Evolutionary conservation across 2,329 filamentous ascomycete genomes (phyloP).

Genomic region (Cryoendolithus antarcticus): DNA sequence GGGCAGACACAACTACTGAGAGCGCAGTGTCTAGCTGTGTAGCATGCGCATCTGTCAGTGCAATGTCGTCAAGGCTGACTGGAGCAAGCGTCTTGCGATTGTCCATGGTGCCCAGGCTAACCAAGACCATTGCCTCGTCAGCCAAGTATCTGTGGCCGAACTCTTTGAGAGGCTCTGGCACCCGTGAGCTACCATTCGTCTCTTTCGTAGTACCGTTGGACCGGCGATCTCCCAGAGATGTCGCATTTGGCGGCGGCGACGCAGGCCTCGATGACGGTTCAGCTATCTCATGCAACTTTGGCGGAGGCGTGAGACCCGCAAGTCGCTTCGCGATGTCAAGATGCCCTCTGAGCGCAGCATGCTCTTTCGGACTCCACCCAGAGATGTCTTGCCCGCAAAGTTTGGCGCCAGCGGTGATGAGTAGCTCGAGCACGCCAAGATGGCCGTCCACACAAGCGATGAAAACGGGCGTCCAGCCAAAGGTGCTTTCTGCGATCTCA

Average conservation of each 20-base stretch:
- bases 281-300: slow-evolving; percentile 19
- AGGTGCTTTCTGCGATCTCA: slow-evolving; percentile 69
- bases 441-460: slow-evolving; percentile 86
- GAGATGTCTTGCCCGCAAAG: slow-evolving; percentile 66
- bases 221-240: slow-evolving; percentile 32
- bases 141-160: slow-evolving; percentile 94
- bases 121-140: slow-evolving; percentile 76
- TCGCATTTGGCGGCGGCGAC: slow-evolving; percentile 13
- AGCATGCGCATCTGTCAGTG: slow-evolving; percentile 73
- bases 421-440: slow-evolving; percentile 57
- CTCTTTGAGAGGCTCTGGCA: slow-evolving; percentile 73
- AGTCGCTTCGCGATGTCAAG: slow-evolving; percentile 65
- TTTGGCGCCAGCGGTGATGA: slow-evolving; percentile 68
- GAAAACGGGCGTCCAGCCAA: slow-evolving; percentile 87
- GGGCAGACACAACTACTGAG: slow-evolving; percentile 80
- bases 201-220: slow-evolving; percentile 28
- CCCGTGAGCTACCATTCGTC: slow-evolving; percentile 19
- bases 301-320: slow-evolving; percentile 39
- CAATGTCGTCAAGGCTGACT: slow-evolving; percentile 78
- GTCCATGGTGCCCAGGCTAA: slow-evolving; percentile 92
- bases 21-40: slow-evolving; percentile 91
- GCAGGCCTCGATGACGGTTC: slow-evolving; percentile 2
- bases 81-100: slow-evolving; percentile 68
- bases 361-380: slow-evolving; percentile 88
- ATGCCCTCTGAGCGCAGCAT: slow-evolving; percentile 82